These are phyloP conservation scores for Colletotrichum tropicicola DNA, from an alignment of 2,329 filamentous ascomycete species.

Conservation along the genomic window DNA sequence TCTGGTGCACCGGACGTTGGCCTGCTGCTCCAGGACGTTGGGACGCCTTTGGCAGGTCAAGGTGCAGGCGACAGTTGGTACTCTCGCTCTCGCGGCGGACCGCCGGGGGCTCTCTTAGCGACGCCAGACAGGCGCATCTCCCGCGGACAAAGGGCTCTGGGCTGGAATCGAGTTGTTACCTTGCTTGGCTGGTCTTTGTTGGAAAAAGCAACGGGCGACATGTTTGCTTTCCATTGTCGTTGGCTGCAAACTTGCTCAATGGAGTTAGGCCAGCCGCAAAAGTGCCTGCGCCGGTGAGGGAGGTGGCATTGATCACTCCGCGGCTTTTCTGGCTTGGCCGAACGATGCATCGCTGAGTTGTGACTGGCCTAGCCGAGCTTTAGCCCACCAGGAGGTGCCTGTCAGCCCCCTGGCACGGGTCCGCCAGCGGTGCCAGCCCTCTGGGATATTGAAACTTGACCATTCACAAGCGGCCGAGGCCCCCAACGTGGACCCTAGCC, in stretches of 20 bases:
- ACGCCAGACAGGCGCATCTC: too few relatives aligned
- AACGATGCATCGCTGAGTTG: slow-evolving; percentile 15
- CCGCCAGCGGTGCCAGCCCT: slow-evolving; percentile 6
- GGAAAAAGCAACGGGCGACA: slow-evolving; percentile 18
- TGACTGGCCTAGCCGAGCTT: background rate
- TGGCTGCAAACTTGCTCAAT: slow-evolving; percentile 17
- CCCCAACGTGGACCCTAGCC: background rate
- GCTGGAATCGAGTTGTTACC: background rate
- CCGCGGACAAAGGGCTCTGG: background rate
- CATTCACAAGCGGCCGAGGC: background rate
- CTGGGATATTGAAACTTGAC: slow-evolving; percentile 20
- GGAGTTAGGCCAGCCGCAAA: slow-evolving; percentile 20
- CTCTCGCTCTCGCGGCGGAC: too few relatives aligned
- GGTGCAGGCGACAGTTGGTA: too few relatives aligned
- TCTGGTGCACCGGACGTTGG: background rate
- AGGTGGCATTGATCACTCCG: slow-evolving; percentile 20
- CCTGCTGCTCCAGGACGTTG: background rate
- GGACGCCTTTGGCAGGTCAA: too few relatives aligned
- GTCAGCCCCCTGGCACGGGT: background rate
- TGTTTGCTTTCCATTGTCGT: slow-evolving; percentile 22
- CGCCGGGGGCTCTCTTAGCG: too few relatives aligned
- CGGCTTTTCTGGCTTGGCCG: slow-evolving; percentile 17
- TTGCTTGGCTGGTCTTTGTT: background rate
- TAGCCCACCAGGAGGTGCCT: background rate
- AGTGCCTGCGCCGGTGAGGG: background rate